phyloP scores from a whole-genome alignment of 345 rosid genomes.

The Eucalyptus erythrocorys region DNA sequence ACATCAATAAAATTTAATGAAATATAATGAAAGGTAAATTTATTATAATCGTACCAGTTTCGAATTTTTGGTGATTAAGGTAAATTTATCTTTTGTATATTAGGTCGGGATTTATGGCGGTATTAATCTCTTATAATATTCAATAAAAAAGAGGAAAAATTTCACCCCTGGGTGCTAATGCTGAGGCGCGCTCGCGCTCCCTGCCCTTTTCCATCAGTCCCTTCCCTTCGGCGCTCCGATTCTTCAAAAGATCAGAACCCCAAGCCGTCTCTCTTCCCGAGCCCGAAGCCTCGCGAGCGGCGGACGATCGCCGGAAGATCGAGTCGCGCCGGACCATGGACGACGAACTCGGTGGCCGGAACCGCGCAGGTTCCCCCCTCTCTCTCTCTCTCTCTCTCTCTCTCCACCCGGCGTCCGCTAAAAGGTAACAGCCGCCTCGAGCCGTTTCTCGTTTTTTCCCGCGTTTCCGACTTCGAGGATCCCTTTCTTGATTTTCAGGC shows the following conservation, averaged over 20 bases:
- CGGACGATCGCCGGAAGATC: background rate
- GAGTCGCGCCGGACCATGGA: background rate
- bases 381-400: background rate
- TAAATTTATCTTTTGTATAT: no score
- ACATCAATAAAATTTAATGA: no score
- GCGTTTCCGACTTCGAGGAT: background rate
- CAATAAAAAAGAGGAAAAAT: background rate
- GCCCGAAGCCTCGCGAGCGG: background rate
- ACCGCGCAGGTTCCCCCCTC: background rate
- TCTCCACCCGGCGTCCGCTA: background rate
- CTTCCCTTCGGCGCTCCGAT: background rate
- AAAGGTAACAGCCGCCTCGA: background rate
- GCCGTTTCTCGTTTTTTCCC: background rate
- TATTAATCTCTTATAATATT: no score
- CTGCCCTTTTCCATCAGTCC: background rate
- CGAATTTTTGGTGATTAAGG: no score
- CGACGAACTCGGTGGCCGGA: background rate
- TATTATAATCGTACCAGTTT: fast-evolving
- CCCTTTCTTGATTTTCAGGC: background rate
- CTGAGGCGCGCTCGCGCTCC: background rate
- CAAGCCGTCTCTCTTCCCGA: background rate
- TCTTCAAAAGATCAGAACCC: background rate
- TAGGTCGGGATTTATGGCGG: no score
- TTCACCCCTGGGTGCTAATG: background rate
- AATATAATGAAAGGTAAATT: no score